phyloP scores from a whole-genome alignment of 305 asterid genomes.

The Solanum chacoense region DNA sequence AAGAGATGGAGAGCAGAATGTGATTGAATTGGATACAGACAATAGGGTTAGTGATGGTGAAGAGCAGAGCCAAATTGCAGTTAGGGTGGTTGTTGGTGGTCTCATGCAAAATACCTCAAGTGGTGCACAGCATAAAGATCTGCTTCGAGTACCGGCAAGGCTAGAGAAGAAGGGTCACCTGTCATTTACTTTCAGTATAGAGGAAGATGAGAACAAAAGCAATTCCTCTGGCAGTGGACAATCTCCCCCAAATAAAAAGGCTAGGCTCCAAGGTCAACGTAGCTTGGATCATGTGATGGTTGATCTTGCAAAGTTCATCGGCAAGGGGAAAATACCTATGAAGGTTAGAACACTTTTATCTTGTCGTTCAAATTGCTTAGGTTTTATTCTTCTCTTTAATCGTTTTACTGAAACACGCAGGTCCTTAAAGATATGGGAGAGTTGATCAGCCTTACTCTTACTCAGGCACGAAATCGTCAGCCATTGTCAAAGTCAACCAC shows the following conservation, averaged over 20 bases:
- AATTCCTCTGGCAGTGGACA: slow-evolving; percentile 34
- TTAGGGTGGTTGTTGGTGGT: slow-evolving; percentile 60
- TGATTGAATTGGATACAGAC: slow-evolving; percentile 40
- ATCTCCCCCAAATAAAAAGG: slow-evolving; percentile 41
- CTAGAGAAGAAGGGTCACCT: slow-evolving; percentile 49
- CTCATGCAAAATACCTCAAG: slow-evolving; percentile 33
- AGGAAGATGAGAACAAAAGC: slow-evolving; percentile 45
- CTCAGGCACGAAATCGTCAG: slow-evolving; percentile 70
- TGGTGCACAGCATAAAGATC: slow-evolving; percentile 33
- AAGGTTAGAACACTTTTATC: slow-evolving; percentile 37
- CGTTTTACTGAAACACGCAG: slow-evolving; percentile 28
- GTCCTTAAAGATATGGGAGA: slow-evolving; percentile 84
- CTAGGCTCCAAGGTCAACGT: slow-evolving; percentile 48
- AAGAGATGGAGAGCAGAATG: slow-evolving; percentile 53
- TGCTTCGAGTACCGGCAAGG: slow-evolving; percentile 85
- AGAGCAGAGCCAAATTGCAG: slow-evolving; percentile 54
- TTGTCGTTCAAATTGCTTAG: not conserved
- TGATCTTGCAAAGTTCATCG: slow-evolving; percentile 77
- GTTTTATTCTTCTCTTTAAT: not conserved
- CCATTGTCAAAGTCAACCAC: slow-evolving; percentile 87
- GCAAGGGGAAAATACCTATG: slow-evolving; percentile 79
- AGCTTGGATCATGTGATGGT: slow-evolving; percentile 62
- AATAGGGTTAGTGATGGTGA: slow-evolving; percentile 40
- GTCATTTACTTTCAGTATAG: slow-evolving; percentile 73
- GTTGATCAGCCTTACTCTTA: slow-evolving; percentile 53